A percentile compares a stretch with the other conserved stretches of the same genome.
Evolutionary conservation across 257 asterid species (phyloP).

Genomic region (Vinca minor): DNA sequence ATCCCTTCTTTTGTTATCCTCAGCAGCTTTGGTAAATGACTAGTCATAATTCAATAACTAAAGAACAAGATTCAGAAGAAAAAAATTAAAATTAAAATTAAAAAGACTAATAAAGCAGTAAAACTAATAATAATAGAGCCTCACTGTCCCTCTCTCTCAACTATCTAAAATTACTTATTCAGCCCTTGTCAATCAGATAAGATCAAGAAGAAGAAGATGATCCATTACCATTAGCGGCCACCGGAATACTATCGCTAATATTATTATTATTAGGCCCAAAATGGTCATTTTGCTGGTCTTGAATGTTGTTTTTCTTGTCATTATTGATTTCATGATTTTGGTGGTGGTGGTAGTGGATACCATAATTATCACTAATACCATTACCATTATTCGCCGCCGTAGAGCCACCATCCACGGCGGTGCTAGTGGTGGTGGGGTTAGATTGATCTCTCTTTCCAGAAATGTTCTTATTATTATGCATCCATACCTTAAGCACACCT

Average conservation of each 20-base stretch:
- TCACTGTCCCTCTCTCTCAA: no score
- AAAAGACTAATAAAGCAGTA: conserved; percentile 26
- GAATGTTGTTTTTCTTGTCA: conserved; percentile 20
- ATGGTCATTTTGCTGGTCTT: no score
- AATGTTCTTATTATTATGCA: conserved; percentile 78
- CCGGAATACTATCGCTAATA: no score
- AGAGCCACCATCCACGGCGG: conserved; percentile 9
- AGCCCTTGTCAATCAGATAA: conserved; percentile 16
- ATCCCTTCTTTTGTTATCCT: conserved; percentile 12
- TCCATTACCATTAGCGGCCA: conserved; percentile 46
- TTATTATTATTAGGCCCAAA: conserved; percentile 17
- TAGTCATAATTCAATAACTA: no score
- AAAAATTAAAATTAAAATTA: conserved; percentile 1
- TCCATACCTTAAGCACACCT: conserved; percentile 82
- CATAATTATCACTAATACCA: conserved; percentile 15
- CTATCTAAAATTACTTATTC: conserved; percentile 29
- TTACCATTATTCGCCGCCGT: conserved; percentile 8
- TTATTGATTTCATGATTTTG: no score
- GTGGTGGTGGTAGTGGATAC: conserved; percentile 20
- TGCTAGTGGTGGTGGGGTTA: conserved; percentile 7
- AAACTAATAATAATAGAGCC: conserved; percentile 16
- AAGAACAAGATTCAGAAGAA: conserved; percentile 21
- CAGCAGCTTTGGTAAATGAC: no score
- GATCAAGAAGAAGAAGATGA: conserved; percentile 53
- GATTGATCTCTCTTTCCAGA: conserved; percentile 44